phyloP scores from a whole-genome alignment of 306 rosid genomes.

The Sindora glabra region DNA sequence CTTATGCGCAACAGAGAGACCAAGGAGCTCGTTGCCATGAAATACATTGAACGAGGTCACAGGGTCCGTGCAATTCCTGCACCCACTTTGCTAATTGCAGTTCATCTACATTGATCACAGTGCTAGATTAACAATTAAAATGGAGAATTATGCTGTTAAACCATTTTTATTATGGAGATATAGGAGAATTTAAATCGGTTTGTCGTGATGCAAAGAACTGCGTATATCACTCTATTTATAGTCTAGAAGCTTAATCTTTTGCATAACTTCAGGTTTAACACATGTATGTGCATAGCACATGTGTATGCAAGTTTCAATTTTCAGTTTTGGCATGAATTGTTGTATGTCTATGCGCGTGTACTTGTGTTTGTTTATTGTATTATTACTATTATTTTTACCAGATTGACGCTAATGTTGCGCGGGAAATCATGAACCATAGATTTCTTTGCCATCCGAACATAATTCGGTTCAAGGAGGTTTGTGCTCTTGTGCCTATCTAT shows the following conservation, averaged over 20 bases:
- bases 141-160: not conserved
- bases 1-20: slow-evolving; percentile 66
- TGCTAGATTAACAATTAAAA: not conserved
- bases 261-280: not conserved
- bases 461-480: slow-evolving; percentile 74
- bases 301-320: not conserved
- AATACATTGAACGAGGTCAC: slow-evolving; percentile 64
- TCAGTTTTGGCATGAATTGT: not conserved
- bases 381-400: slow-evolving; percentile 11
- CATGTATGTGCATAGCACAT: no score
- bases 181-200: not conserved
- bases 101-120: no score
- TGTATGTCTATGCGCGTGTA: not conserved
- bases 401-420: slow-evolving; percentile 81
- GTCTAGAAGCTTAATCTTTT: not conserved
- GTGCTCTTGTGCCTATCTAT: not conserved
- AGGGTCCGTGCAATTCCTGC: slow-evolving; percentile 27
- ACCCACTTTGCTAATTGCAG: not conserved
- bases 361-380: not conserved
- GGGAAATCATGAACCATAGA: slow-evolving; percentile 82
- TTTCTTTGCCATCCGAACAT: slow-evolving; percentile 77
- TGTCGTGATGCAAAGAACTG: not conserved
- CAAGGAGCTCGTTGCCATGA: slow-evolving; percentile 81
- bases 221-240: not conserved
- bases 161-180: not conserved